Evolutionary conservation across 73 alveolate genomes (phyloP).

Genomic region (Paraurostyla sp.): DNA sequence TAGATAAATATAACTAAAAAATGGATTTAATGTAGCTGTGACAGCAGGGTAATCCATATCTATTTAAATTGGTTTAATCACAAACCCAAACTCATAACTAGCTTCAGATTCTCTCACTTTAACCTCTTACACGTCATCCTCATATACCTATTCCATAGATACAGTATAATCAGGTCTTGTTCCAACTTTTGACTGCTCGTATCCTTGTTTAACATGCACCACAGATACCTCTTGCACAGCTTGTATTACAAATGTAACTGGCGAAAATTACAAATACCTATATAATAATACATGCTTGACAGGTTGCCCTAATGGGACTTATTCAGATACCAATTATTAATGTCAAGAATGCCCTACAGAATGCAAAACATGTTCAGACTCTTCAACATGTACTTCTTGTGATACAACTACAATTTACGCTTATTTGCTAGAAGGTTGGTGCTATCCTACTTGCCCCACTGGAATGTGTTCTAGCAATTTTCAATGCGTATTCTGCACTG

Average conservation of each 20-base stretch:
- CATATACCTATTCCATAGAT: slow-evolving; percentile 42
- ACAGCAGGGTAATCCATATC: neutral
- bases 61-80: neutral
- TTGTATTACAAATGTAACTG: slow-evolving; percentile 25
- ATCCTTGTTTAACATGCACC: slow-evolving; percentile 76
- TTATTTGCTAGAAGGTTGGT: slow-evolving; percentile 26
- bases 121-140: slow-evolving; percentile 46
- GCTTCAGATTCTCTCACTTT: neutral
- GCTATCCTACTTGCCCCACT: slow-evolving; percentile 42
- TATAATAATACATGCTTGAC: slow-evolving; percentile 17
- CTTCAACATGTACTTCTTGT: slow-evolving; percentile 28
- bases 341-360: slow-evolving; percentile 19
- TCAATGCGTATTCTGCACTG: slow-evolving; percentile 13
- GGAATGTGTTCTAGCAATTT: slow-evolving; percentile 36
- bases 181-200: slow-evolving; percentile 65
- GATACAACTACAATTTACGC: neutral
- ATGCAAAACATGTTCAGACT: slow-evolving; percentile 35
- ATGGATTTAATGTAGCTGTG: neutral
- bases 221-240: slow-evolving; percentile 43
- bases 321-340: neutral
- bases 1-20: neutral
- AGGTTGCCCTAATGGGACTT: slow-evolving; percentile 23
- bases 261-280: neutral
- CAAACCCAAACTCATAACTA: neutral
- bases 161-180: slow-evolving; percentile 47